A percentile compares a stretch with the other conserved stretches of the same genome.
phyloP scores from a whole-genome alignment of 768 basidiomycete genomes.

The Plicaturopsis crispa region DNA sequence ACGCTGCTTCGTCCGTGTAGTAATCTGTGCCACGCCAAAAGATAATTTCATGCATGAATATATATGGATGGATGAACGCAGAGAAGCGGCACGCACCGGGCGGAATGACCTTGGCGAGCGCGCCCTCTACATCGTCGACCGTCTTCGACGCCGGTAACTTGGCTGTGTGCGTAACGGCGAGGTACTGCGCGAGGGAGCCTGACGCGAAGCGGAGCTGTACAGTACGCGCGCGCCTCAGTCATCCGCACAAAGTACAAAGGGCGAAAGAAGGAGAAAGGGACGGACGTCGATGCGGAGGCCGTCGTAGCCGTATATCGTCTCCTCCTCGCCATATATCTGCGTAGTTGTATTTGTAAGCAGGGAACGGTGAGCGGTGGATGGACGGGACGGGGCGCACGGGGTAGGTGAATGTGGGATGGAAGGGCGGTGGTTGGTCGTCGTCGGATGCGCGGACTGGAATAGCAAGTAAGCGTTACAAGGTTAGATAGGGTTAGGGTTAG shows the following conservation, averaged over 20 bases:
- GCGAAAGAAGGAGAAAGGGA: constrained; percentile 3
- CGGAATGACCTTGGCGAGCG: constrained; percentile 70
- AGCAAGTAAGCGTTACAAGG: constrained; percentile 1
- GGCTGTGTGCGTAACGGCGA: constrained; percentile 59
- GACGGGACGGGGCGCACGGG: constrained; percentile 50
- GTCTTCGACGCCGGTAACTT: constrained; percentile 60
- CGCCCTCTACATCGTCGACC: constrained; percentile 83
- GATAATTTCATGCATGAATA: background rate
- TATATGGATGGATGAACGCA: background rate
- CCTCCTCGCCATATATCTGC: constrained; percentile 92
- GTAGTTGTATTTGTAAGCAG: background rate
- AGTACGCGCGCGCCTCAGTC: too few relatives aligned
- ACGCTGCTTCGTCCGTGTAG: constrained; percentile 56
- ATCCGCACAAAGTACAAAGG: background rate
- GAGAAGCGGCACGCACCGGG: constrained; percentile 35
- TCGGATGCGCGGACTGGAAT: constrained; percentile 60
- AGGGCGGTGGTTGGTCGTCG: constrained; percentile 56
- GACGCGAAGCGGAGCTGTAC: constrained; percentile 83
- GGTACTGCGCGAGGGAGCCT: constrained; percentile 73
- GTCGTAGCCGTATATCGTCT: constrained; percentile 92
- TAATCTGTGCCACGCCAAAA: constrained; percentile 42
- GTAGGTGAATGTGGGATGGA: constrained; percentile 90
- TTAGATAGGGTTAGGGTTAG: background rate
- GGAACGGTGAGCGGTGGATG: background rate
- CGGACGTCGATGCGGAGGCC: constrained; percentile 78